These are phyloP conservation scores for Tranzscheliella williamsii DNA, from an alignment of 1,284 basidiomycete genomes.

Conservation along the genomic window DNA sequence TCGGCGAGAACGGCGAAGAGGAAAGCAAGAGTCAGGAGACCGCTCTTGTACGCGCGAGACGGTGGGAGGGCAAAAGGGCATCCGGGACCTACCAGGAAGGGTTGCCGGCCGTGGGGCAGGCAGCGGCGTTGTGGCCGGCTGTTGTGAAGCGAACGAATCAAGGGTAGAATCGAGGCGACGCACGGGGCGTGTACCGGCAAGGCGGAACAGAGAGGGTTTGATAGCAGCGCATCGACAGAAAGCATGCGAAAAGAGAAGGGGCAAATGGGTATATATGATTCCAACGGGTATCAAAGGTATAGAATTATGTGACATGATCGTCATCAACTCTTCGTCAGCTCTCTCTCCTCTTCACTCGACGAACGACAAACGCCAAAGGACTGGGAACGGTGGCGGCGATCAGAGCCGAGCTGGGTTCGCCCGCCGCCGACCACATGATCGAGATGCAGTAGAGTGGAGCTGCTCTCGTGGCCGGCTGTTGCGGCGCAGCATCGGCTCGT, in stretches of 20 bases:
- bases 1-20: not conserved
- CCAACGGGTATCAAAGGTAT: conserved; percentile 32
- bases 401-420: not conserved
- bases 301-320: conserved; percentile 34
- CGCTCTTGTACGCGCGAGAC: not conserved
- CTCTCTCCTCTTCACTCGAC: conserved; percentile 21
- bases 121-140: conserved; percentile 57
- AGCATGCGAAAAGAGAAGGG: not conserved
- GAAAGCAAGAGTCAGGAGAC: not conserved
- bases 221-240: conserved; percentile 3
- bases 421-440: not conserved
- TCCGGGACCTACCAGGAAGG: conserved; percentile 45
- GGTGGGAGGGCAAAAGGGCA: too few relatives aligned
- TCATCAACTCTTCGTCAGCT: conserved; percentile 44
- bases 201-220: not conserved
- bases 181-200: not conserved
- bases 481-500: too few relatives aligned
- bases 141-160: conserved; percentile 1
- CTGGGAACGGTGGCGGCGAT: not conserved
- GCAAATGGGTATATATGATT: conserved; percentile 11
- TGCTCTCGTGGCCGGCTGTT: too few relatives aligned
- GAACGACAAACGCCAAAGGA: conserved; percentile 1
- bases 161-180: not conserved
- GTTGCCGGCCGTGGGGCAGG: conserved; percentile 54
- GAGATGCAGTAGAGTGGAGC: not conserved